Percentiles rank a stretch among this genome's conserved stretches.
Conservation (phyloP, 768 basidiomycete genomes). For the Mycena alexandri region DNA sequence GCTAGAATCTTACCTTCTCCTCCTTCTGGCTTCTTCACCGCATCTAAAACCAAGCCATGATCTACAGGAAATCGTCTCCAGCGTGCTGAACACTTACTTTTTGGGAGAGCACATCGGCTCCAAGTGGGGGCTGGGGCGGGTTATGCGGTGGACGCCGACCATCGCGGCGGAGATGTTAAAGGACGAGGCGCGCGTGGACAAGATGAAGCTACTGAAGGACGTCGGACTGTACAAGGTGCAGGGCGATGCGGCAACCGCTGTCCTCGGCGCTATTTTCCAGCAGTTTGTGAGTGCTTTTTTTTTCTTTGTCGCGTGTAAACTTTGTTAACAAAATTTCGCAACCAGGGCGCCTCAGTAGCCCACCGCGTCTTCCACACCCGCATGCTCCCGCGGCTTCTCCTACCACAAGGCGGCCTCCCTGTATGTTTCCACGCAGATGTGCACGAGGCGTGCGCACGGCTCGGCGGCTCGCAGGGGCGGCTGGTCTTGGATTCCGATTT, state of each 20-base stretch:
- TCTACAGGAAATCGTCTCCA: slow-evolving; percentile 67
- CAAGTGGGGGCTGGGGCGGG: slow-evolving; percentile 79
- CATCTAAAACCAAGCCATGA: slow-evolving; percentile 63
- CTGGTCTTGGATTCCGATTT: slow-evolving; percentile 42
- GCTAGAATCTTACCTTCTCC: slow-evolving; percentile 78
- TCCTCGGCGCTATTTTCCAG: slow-evolving; percentile 82
- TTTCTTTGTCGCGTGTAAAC: neutral
- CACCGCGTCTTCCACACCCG: slow-evolving; percentile 66
- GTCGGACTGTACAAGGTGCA: slow-evolving; percentile 84
- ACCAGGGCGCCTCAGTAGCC: slow-evolving; percentile 61
- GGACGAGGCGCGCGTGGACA: slow-evolving; percentile 43
- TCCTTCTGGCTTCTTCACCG: slow-evolving; percentile 74
- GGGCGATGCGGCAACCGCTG: slow-evolving; percentile 81
- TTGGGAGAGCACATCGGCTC: slow-evolving; percentile 82
- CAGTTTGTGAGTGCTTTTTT: slow-evolving; percentile 74
- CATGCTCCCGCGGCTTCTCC: slow-evolving; percentile 57
- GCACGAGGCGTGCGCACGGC: slow-evolving; percentile 54
- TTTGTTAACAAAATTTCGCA: slow-evolving; percentile 5
- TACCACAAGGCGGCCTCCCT: slow-evolving; percentile 55
- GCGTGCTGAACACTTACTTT: slow-evolving; percentile 75
- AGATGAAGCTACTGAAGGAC: slow-evolving; percentile 56
- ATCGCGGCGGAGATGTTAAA: slow-evolving; percentile 52
- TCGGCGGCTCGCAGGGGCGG: slow-evolving; percentile 62
- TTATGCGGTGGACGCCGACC: slow-evolving; percentile 82
- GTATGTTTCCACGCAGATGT: slow-evolving; percentile 64